These are phyloP conservation scores for Tephrocybe sp. DNA, from an alignment of 768 basidiomycete genomes.

Conservation along the genomic window DNA sequence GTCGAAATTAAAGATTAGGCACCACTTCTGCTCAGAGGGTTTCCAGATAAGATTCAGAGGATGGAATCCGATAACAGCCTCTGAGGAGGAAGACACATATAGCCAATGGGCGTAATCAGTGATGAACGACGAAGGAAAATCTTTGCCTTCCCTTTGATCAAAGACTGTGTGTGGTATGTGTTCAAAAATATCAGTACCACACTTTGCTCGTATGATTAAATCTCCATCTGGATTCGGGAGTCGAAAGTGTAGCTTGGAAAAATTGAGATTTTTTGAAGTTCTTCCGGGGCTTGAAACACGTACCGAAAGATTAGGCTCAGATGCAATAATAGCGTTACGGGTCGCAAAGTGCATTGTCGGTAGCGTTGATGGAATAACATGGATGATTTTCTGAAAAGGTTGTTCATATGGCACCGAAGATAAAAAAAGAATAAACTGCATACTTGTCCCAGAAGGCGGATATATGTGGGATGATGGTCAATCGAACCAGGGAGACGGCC, in stretches of 20 bases:
- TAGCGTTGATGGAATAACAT: conserved; percentile 6
- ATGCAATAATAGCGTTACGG: not conserved
- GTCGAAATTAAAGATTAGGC: conserved; percentile 17
- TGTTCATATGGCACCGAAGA: conserved; percentile 9
- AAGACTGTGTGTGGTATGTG: conserved; percentile 29
- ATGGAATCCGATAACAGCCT: conserved; percentile 28
- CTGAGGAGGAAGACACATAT: conserved; percentile 11
- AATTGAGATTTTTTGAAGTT: not conserved
- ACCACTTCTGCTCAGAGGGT: conserved; percentile 25
- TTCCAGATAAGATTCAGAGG: conserved; percentile 26
- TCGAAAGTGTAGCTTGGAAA: conserved; percentile 28
- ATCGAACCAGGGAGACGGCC: conserved; percentile 35
- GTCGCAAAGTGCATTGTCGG: conserved; percentile 10
- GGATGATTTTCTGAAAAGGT: conserved; percentile 2
- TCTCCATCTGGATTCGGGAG: conserved; percentile 11
- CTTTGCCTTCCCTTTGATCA: conserved; percentile 4
- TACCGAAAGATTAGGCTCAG: conserved; percentile 13
- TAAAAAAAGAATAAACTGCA: conserved; percentile 3
- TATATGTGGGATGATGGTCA: conserved; percentile 27
- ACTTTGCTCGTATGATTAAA: conserved; percentile 29
- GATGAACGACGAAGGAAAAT: conserved; percentile 28
- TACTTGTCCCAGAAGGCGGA: conserved; percentile 34
- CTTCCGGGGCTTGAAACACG: conserved; percentile 11
- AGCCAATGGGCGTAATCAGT: conserved; percentile 33
- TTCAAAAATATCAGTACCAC: conserved; percentile 22